Evolutionary conservation across 805 yeast species (phyloP).

Genomic region (Myxozyma sirexii): DNA sequence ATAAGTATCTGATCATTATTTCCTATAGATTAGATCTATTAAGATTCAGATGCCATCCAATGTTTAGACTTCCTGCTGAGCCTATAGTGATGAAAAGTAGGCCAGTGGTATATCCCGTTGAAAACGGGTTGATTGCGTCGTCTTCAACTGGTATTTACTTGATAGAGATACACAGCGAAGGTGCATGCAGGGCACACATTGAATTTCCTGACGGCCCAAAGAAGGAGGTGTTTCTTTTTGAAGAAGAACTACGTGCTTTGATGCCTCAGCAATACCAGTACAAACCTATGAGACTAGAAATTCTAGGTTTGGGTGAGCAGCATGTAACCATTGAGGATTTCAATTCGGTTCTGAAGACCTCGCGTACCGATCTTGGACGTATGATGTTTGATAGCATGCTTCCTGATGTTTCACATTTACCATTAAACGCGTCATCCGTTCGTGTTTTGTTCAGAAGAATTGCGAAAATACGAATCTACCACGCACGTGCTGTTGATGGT

Average conservation of each 20-base stretch:
- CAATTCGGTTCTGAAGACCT: conserved; percentile 36
- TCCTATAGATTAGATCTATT: conserved; percentile 58
- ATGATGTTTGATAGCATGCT: conserved; percentile 29
- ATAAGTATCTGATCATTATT: background rate
- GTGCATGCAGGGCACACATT: conserved; percentile 54
- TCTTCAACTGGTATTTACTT: conserved; percentile 72
- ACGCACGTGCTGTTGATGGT: conserved; percentile 84
- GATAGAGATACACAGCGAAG: conserved; percentile 69
- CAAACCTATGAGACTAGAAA: conserved; percentile 47
- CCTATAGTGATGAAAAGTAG: conserved; percentile 40
- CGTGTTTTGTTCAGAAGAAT: conserved; percentile 40
- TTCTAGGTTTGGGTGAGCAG: conserved; percentile 64
- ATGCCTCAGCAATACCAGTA: conserved; percentile 43
- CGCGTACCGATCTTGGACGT: conserved; percentile 5
- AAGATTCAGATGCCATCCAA: conserved; percentile 78
- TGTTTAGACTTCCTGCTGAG: conserved; percentile 73
- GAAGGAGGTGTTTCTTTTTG: conserved; percentile 52
- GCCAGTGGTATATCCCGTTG: conserved; percentile 55
- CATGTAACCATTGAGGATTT: conserved; percentile 57
- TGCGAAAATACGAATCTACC: conserved; percentile 62
- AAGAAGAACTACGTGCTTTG: conserved; percentile 49
- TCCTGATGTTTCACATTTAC: background rate
- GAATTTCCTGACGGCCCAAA: conserved; percentile 71
- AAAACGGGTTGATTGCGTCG: conserved; percentile 51
- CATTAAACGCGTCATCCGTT: background rate